These are phyloP conservation scores for Ganoderma multipileum DNA, from an alignment of 1,284 basidiomycete genomes.

Conservation along the genomic window DNA sequence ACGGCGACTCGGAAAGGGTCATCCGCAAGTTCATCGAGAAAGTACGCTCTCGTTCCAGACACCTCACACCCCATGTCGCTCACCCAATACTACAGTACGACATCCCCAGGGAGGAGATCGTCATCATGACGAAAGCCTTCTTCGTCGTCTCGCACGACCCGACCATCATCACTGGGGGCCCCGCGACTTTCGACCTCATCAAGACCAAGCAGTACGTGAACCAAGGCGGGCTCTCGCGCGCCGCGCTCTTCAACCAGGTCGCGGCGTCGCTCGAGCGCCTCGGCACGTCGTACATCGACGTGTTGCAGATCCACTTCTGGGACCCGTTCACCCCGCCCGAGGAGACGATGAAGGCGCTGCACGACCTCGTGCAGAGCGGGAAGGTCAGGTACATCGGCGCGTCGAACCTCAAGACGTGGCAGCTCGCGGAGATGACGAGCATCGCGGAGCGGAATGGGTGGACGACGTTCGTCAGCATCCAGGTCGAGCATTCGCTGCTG, in stretches of 20 bases:
- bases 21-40: conserved; percentile 61
- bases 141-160: conserved; percentile 35
- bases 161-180: conserved; percentile 19
- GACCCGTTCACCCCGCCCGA: conserved; percentile 63
- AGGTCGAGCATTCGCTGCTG: conserved; percentile 49
- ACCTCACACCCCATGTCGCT: not conserved
- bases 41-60: conserved; percentile 30
- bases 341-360: conserved; percentile 44
- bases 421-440: conserved; percentile 48
- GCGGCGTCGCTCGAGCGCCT: conserved; percentile 51
- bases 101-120: conserved; percentile 60
- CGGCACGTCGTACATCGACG: conserved; percentile 52
- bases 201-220: conserved; percentile 41
- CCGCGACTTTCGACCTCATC: conserved; percentile 25
- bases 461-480: conserved; percentile 49
- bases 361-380: conserved; percentile 42
- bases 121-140: conserved; percentile 51
- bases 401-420: conserved; percentile 42
- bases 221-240: conserved; percentile 40
- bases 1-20: conserved; percentile 54
- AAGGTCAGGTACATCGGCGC: conserved; percentile 44
- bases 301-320: conserved; percentile 54
- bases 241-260: conserved; percentile 66
- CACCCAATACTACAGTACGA: conserved; percentile 45
- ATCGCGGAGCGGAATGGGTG: conserved; percentile 45